phyloP scores from a whole-genome alignment of 2,329 filamentous ascomycete species.

The Fusarium sp. region DNA sequence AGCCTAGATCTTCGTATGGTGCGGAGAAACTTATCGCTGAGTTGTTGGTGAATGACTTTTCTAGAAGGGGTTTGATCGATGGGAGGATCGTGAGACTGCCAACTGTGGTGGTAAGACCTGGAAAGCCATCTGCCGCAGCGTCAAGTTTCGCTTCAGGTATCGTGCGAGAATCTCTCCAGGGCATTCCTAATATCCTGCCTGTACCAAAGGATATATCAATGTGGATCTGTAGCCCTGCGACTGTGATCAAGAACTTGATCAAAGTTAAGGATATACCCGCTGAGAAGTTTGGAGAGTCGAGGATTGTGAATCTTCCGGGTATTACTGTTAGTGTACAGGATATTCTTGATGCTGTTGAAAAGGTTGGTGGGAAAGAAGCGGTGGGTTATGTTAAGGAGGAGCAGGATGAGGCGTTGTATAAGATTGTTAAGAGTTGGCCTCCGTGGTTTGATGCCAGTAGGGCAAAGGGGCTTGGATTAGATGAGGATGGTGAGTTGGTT shows the following conservation, averaged over 20 bases:
- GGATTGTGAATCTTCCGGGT: conserved; percentile 65
- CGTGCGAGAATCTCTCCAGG: conserved; percentile 66
- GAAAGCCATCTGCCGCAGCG: conserved; percentile 70
- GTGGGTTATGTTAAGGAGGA: conserved; percentile 59
- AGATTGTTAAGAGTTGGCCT: conserved; percentile 68
- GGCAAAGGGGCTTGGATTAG: conserved; percentile 65
- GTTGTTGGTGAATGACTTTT: conserved; percentile 50
- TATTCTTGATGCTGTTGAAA: conserved; percentile 63
- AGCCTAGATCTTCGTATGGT: conserved; percentile 69
- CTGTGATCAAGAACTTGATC: conserved; percentile 63
- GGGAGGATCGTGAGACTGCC: conserved; percentile 69
- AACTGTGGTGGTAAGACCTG: conserved; percentile 71
- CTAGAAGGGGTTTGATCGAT: conserved; percentile 66
- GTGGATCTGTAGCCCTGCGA: conserved; percentile 66
- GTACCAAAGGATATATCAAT: conserved; percentile 59
- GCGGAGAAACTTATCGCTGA: conserved; percentile 73
- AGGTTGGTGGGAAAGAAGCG: conserved; percentile 61
- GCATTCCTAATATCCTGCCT: conserved; percentile 61
- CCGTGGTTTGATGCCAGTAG: conserved; percentile 62
- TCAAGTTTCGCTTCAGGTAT: conserved; percentile 72
- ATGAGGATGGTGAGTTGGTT: conserved; percentile 57
- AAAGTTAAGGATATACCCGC: conserved; percentile 56
- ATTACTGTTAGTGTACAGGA: conserved; percentile 65
- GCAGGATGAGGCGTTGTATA: conserved; percentile 59
- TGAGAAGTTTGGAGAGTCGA: conserved; percentile 53